A percentile compares a stretch with the other conserved stretches of the same genome.
phyloP scores from a whole-genome alignment of 1,139 yeast species.

The Hyphopichia burtonii region DNA sequence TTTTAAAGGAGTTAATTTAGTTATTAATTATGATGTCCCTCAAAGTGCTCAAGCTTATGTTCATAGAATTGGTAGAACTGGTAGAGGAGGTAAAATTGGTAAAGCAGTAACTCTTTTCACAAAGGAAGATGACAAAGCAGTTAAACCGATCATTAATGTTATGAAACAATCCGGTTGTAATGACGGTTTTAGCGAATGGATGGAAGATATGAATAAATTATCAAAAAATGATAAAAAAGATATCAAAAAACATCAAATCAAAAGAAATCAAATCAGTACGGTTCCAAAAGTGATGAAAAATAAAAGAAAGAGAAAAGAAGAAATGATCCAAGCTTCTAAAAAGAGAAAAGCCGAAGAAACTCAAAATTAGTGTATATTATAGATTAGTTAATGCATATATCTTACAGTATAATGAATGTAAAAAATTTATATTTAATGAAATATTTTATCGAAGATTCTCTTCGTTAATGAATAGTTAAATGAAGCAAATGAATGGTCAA shows the following conservation, averaged over 20 bases:
- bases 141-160: slow-evolving; percentile 85
- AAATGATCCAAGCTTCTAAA: slow-evolving; percentile 82
- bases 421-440: neutral
- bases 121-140: slow-evolving; percentile 74
- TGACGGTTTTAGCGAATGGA: slow-evolving; percentile 72
- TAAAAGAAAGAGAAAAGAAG: slow-evolving; percentile 60
- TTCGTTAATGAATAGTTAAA: neutral
- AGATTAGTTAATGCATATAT: neutral
- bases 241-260: slow-evolving; percentile 59
- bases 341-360: slow-evolving; percentile 43
- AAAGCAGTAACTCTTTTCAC: slow-evolving; percentile 91
- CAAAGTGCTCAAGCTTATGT: slow-evolving; percentile 92
- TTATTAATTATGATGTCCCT: slow-evolving; percentile 96
- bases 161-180: slow-evolving; percentile 90
- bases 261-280: slow-evolving; percentile 78
- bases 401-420: neutral
- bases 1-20: slow-evolving; percentile 92
- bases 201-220: slow-evolving; percentile 72
- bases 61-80: slow-evolving; percentile 98
- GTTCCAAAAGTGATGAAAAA: slow-evolving; percentile 72
- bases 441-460: neutral
- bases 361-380: neutral
- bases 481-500: neutral
- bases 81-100: slow-evolving; percentile 89
- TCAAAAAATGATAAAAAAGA: slow-evolving; percentile 63